phyloP scores from a whole-genome alignment of 768 basidiomycete genomes.

The Agaricus sinodeliciosus region DNA sequence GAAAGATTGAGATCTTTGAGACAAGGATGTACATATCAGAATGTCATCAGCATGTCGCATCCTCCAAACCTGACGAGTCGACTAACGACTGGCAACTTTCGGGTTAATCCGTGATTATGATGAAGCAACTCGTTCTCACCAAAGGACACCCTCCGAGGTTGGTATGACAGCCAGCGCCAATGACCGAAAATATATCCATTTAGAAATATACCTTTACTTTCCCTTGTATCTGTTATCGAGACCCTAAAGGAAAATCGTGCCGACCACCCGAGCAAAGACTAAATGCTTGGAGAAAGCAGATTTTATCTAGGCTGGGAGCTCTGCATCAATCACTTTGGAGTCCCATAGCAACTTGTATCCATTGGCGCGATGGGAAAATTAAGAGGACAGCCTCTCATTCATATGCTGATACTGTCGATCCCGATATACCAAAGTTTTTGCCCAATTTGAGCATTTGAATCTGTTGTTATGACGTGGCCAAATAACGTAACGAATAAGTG shows the following conservation, averaged over 20 bases:
- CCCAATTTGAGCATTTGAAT: too few relatives aligned
- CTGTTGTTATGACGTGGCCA: neutral
- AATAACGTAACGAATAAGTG: neutral
- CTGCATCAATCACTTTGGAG: too few relatives aligned
- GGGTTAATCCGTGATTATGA: too few relatives aligned
- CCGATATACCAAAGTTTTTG: neutral
- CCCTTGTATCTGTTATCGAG: neutral
- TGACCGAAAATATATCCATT: neutral
- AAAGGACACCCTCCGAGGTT: neutral
- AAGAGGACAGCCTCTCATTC: neutral
- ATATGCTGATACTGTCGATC: neutral
- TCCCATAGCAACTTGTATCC: neutral
- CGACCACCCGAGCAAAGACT: too few relatives aligned
- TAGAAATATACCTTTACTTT: neutral
- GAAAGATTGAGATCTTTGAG: too few relatives aligned
- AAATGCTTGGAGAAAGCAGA: too few relatives aligned
- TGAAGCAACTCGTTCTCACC: neutral
- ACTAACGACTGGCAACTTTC: too few relatives aligned
- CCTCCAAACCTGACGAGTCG: too few relatives aligned
- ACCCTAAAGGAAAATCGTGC: neutral
- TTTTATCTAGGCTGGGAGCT: too few relatives aligned
- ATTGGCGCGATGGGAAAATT: neutral
- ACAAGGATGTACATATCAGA: too few relatives aligned
- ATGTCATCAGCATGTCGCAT: too few relatives aligned
- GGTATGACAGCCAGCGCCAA: neutral